Conservation (phyloP, 768 basidiomycete genomes). For the Lactifluus subvellereus region DNA sequence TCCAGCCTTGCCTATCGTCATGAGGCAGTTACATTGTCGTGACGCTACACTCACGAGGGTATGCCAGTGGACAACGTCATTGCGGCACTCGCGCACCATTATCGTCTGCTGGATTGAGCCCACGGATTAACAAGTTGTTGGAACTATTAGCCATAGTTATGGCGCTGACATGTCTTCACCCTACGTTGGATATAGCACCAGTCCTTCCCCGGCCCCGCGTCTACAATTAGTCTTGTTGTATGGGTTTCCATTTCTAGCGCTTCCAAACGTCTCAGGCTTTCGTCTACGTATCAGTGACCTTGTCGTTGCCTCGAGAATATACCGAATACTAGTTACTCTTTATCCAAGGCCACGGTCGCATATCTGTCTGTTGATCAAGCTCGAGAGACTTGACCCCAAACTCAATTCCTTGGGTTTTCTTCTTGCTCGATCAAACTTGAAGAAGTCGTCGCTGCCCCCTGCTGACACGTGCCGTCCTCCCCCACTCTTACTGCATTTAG, state of each 20-base stretch:
- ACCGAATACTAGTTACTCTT: background rate
- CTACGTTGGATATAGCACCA: background rate
- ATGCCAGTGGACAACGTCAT: background rate
- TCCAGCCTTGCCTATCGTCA: background rate
- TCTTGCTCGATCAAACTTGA: too few species aligned
- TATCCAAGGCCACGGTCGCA: background rate
- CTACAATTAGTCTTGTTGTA: background rate
- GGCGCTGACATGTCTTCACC: background rate
- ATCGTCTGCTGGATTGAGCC: background rate
- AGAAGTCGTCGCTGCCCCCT: background rate
- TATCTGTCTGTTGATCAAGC: background rate
- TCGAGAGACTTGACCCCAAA: background rate
- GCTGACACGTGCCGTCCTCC: background rate
- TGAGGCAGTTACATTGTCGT: background rate
- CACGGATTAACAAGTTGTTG: too few species aligned
- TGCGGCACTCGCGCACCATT: background rate
- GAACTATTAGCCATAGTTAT: background rate
- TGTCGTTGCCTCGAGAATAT: background rate
- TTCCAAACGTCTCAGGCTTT: background rate
- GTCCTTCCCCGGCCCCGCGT: background rate
- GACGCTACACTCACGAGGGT: too few species aligned
- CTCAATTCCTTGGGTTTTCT: background rate
- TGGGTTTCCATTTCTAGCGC: background rate
- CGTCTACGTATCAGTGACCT: background rate
- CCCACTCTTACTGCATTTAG: background rate